phyloP scores from a whole-genome alignment of 306 rosid species.

The Acmispon strigosus region DNA sequence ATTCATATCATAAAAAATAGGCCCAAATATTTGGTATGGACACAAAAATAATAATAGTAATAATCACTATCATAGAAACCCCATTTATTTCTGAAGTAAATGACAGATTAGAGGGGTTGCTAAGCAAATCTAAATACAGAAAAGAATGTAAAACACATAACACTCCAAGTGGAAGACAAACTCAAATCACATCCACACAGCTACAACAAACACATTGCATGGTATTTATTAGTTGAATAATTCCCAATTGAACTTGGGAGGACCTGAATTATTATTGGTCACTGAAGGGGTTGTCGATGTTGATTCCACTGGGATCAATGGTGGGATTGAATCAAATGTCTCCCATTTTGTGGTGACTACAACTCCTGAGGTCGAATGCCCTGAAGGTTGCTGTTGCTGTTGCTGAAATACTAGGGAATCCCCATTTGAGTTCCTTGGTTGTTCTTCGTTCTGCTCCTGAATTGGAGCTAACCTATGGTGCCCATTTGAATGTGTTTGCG shows the following conservation, averaged over 20 bases:
- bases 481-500: background rate
- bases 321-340: conserved; percentile 61
- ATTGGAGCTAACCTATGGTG: conserved; percentile 31
- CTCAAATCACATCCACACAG: conserved; percentile 45
- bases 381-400: conserved; percentile 25
- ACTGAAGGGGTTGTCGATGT: conserved; percentile 32
- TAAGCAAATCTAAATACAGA: conserved; percentile 74
- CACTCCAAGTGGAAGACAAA: conserved; percentile 53
- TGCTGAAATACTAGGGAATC: conserved; percentile 10
- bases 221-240: conserved; percentile 48
- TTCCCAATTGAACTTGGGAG: conserved; percentile 83
- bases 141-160: conserved; percentile 59
- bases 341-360: conserved; percentile 96
- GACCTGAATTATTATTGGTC: conserved; percentile 39
- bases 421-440: conserved; percentile 26
- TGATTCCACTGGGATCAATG: conserved; percentile 35
- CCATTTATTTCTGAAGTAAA: conserved; percentile 57
- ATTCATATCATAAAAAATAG: conserved; percentile 18
- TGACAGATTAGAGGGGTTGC: conserved; percentile 38
- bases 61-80: conserved; percentile 48
- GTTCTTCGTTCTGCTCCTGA: conserved; percentile 49
- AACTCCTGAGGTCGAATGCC: conserved; percentile 46
- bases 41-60: conserved; percentile 26
- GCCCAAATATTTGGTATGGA: conserved; percentile 27
- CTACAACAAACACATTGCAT: conserved; percentile 18